phyloP scores from a whole-genome alignment of 257 asterid species.

The Lavandula angustifolia region DNA sequence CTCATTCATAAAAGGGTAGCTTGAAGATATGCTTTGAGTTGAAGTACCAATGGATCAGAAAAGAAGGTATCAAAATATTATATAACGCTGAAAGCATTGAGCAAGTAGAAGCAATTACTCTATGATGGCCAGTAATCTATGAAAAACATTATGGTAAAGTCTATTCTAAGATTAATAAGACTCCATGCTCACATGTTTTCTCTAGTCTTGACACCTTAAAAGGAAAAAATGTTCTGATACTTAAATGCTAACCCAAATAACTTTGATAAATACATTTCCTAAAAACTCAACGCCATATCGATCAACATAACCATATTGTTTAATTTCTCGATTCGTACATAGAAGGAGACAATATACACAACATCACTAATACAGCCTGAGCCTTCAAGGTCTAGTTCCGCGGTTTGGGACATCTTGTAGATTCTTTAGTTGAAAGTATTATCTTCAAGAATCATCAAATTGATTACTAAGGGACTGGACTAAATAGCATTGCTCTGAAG shows the following conservation, averaged over 20 bases:
- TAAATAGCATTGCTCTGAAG: not conserved
- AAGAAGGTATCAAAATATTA: not conserved
- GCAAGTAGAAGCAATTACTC: not conserved
- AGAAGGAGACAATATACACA: not conserved
- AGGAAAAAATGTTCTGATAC: not conserved
- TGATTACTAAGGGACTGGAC: not conserved
- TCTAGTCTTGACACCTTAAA: not conserved
- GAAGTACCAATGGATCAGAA: not conserved
- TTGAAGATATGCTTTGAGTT: not conserved
- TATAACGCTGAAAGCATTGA: not conserved
- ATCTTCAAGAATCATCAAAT: no score
- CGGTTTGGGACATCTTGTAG: no score
- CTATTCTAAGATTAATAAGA: not conserved
- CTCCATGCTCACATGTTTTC: not conserved
- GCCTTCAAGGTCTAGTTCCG: no score
- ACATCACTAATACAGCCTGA: no score
- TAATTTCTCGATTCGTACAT: not conserved
- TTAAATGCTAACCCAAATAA: slow-evolving; percentile 5
- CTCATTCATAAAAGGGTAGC: not conserved
- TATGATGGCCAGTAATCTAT: not conserved
- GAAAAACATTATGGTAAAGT: not conserved
- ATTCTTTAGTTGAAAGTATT: no score
- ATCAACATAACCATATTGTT: not conserved
- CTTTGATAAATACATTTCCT: not conserved
- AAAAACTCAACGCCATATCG: not conserved